phyloP scores from a whole-genome alignment of 345 rosid species.

The Gossypium sturtianum region DNA sequence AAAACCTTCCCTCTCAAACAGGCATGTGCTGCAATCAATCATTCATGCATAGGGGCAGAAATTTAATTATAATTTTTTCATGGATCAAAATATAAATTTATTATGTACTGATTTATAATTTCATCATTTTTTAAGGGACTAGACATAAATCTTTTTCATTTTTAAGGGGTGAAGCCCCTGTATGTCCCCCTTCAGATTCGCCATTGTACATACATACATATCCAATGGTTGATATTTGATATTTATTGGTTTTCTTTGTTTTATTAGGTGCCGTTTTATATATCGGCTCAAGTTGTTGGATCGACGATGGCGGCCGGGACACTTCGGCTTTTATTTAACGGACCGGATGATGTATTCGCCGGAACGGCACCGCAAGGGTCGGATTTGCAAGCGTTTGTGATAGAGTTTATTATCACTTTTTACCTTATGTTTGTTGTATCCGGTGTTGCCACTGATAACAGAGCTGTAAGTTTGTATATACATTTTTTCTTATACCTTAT shows the following conservation, averaged over 20 bases:
- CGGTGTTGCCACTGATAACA: constrained; percentile 84
- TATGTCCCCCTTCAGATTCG: no score
- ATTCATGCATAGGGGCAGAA: no score
- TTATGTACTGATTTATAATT: no score
- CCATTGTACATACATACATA: no score
- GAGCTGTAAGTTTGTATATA: constrained; percentile 55
- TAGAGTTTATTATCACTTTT: constrained; percentile 92
- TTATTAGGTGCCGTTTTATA: background rate
- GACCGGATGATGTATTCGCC: constrained; percentile 48
- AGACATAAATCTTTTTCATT: no score
- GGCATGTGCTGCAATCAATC: constrained; percentile 21
- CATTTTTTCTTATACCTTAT: no score
- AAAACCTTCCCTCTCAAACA: constrained; percentile 76
- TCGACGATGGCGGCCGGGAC: background rate
- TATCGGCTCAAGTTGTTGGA: background rate
- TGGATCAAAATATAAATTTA: no score
- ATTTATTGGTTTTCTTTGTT: background rate
- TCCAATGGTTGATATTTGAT: no score
- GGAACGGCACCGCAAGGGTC: constrained; percentile 78
- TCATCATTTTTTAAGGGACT: no score
- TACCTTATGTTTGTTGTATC: constrained; percentile 81
- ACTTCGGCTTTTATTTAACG: constrained; percentile 48
- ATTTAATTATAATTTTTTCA: no score
- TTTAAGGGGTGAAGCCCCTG: no score
- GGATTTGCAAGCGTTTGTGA: constrained; percentile 56